phyloP scores from a whole-genome alignment of 345 rosid species.

The Boechera retrofracta region DNA sequence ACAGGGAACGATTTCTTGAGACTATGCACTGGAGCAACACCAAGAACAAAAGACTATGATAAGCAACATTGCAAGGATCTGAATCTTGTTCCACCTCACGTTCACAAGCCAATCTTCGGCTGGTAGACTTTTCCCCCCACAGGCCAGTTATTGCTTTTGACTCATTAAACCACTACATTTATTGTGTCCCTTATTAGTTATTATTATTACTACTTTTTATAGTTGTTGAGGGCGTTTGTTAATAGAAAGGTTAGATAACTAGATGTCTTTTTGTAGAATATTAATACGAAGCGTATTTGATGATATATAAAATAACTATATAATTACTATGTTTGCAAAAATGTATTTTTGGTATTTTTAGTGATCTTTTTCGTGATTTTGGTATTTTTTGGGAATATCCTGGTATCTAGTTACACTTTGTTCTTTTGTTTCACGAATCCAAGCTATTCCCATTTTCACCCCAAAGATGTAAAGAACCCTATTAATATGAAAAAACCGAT shows the following conservation, averaged over 20 bases:
- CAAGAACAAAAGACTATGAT: conserved; percentile 77
- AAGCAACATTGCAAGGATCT: conserved; percentile 90
- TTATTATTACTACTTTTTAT: neutral
- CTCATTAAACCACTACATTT: conserved; percentile 9
- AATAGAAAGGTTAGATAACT: conserved; percentile 28
- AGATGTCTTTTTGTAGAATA: conserved; percentile 33
- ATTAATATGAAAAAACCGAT: neutral
- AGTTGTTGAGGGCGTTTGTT: conserved; percentile 33
- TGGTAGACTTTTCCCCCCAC: conserved; percentile 24
- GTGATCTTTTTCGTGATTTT: neutral
- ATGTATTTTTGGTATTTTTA: neutral
- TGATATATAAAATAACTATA: conserved; percentile 6
- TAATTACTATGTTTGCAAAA: neutral
- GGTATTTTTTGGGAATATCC: neutral
- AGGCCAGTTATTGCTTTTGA: neutral
- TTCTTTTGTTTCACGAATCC: neutral
- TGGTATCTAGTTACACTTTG: neutral
- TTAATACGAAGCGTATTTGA: conserved; percentile 21
- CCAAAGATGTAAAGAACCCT: neutral
- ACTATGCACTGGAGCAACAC: conserved; percentile 84
- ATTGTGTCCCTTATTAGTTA: neutral
- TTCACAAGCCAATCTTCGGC: conserved; percentile 57
- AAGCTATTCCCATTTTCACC: neutral
- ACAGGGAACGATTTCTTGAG: conserved; percentile 91
- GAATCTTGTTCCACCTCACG: conserved; percentile 79